phyloP scores from a whole-genome alignment of 495 filamentous ascomycete species.

The Podospora pseudocomata region DNA sequence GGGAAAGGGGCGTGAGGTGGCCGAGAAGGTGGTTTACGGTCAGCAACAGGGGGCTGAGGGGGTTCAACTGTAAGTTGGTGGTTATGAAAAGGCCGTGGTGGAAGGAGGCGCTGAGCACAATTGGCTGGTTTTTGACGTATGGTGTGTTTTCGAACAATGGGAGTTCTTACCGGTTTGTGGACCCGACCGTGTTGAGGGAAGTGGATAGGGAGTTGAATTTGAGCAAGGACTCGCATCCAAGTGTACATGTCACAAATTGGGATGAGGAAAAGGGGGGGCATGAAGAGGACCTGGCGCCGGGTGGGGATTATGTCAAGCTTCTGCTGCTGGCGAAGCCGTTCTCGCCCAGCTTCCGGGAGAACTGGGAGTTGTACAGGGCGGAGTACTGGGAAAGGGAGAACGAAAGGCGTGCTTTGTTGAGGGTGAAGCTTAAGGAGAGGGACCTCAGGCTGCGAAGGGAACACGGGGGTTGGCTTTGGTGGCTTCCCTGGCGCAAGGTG shows the following conservation, averaged over 20 bases:
- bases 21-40: conserved; percentile 84
- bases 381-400: conserved; percentile 99
- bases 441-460: conserved; percentile 62
- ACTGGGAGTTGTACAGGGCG: conserved; percentile 88
- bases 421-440: conserved; percentile 61
- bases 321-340: conserved; percentile 92
- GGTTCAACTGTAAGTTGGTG: conserved; percentile 93
- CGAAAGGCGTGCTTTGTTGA: conserved; percentile 71
- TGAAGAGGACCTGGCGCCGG: conserved; percentile 82
- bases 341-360: conserved; percentile 89
- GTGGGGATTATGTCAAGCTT: conserved; percentile 87
- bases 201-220: conserved; percentile 49
- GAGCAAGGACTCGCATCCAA: conserved; percentile 38
- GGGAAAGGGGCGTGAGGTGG: conserved; percentile 93
- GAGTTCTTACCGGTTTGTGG: conserved; percentile 65
- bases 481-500: conserved; percentile 58
- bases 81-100: conserved; percentile 80
- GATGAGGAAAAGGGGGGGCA: conserved; percentile 55
- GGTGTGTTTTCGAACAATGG: conserved; percentile 62
- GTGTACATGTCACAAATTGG: conserved; percentile 37
- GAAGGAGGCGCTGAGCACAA: conserved; percentile 65
- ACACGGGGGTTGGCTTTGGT: conserved; percentile 79
- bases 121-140: conserved; percentile 73
- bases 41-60: conserved; percentile 82
- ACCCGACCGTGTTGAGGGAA: conserved; percentile 49